A percentile compares a stretch with the other conserved stretches of the same genome.
These are phyloP conservation scores for Panaeolus cyanescens DNA, from an alignment of 768 basidiomycete species.

Conservation along the genomic window DNA sequence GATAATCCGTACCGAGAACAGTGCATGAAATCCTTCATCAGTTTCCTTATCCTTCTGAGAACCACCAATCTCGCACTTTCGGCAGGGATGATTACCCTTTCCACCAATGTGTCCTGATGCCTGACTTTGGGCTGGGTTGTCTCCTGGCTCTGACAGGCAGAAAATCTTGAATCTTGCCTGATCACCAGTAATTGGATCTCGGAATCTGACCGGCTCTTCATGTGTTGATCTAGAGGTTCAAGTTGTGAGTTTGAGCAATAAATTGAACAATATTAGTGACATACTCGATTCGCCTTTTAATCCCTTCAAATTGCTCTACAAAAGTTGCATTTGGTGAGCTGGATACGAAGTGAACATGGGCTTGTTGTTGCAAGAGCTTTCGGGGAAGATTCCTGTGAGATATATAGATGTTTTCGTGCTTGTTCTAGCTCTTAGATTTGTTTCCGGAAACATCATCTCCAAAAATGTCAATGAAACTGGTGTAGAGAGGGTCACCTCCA, in stretches of 20 bases:
- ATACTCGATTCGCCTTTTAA: conserved; percentile 33
- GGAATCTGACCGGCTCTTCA: conserved; percentile 29
- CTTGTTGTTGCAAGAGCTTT: conserved; percentile 35
- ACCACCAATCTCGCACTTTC: conserved; percentile 40
- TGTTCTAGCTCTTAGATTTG: conserved; percentile 44
- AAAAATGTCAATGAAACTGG: conserved; percentile 32
- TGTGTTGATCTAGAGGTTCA: conserved; percentile 28
- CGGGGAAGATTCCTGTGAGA: conserved; percentile 36
- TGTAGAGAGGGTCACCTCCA: conserved; percentile 30
- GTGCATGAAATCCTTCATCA: conserved; percentile 31
- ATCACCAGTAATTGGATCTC: conserved; percentile 23
- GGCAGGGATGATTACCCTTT: conserved; percentile 40
- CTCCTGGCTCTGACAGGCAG: conserved; percentile 30
- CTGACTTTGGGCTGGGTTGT: conserved; percentile 44
- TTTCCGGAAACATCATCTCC: conserved; percentile 48
- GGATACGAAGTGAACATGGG: conserved; percentile 37
- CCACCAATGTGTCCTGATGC: conserved; percentile 39
- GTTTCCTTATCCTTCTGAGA: conserved; percentile 27
- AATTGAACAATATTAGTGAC: conserved; percentile 8
- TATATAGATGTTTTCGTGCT: conserved; percentile 44
- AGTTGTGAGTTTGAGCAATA: background rate
- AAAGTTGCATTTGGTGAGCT: conserved; percentile 36
- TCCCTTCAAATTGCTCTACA: conserved; percentile 38
- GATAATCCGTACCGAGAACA: conserved; percentile 36
- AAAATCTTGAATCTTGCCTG: conserved; percentile 26